These are phyloP conservation scores for Houttuynia cordata DNA, from an alignment of 164 flowering plant genomes.

Conservation along the genomic window DNA sequence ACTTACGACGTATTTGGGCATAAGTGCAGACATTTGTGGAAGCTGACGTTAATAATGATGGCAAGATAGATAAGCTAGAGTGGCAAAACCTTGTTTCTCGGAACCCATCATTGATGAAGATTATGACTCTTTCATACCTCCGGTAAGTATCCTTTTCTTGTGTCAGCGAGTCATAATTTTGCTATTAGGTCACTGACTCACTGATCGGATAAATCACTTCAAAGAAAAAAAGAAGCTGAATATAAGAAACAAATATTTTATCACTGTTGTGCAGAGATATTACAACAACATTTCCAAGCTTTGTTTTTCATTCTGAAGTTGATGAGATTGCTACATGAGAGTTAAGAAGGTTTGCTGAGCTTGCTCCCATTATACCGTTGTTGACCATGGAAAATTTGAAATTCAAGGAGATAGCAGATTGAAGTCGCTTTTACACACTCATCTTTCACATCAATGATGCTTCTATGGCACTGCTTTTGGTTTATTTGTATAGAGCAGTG, in stretches of 20 bases:
- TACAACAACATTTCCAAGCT: conserved; percentile 89
- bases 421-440: no score
- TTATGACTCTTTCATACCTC: conserved; percentile 71
- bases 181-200: no score
- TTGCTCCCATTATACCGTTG: no score
- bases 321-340: conserved; percentile 65
- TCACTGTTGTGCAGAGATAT: conserved; percentile 63
- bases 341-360: not conserved
- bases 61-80: conserved; percentile 73
- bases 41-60: conserved; percentile 72
- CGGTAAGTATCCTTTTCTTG: conserved; percentile 22
- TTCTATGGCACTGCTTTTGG: no score
- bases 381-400: no score
- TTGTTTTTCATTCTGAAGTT: conserved; percentile 81
- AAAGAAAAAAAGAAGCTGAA: not conserved
- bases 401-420: not conserved
- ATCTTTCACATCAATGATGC: no score
- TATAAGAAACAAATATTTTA: not conserved
- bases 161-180: not conserved
- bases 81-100: conserved; percentile 71
- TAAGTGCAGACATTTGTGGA: conserved; percentile 66
- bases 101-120: conserved; percentile 68
- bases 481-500: not conserved
- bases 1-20: not conserved
- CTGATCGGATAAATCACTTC: no score